Evolutionary conservation across 2,329 filamentous ascomycete genomes (phyloP), one percentile per base, ranked within the genome.

Genomic region (Sporothrix humicola): DNA sequence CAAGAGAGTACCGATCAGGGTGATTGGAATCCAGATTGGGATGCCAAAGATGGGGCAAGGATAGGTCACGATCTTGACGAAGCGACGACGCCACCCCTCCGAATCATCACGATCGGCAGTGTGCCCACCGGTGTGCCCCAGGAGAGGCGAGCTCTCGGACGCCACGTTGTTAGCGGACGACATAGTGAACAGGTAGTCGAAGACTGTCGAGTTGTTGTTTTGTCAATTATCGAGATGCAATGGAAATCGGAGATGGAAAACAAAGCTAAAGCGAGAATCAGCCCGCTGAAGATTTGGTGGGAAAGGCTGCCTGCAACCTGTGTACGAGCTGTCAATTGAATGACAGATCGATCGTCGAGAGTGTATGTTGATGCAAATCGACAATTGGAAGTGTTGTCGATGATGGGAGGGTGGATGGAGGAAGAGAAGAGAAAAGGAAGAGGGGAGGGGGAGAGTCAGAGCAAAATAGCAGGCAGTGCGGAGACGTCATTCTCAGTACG

Each of bases 71-170:
- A 58, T n/a, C 48, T 71, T 71, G 69, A 65, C 73, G 31, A 70
- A 31, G 17, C 71, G 72, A 31, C 61, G 69, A 3, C 68, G 7
- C 37, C 26, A 52, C 23, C 42, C 50, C 56, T 48, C 69, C 20
- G 63, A 56, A 13, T 4, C 69, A 42, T 61, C 69, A 17, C 42
- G 56, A 15, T 61, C 44, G 17, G 17, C 52, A 42, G 52, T 26
- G 54, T 12, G 61, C n/a, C 42, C 20, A 8, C 31, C 71, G 15
- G 61, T 65, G 56, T 52, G 12, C 48, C 17, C 72, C 31, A 73
- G n/a, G 10, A 73, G 68, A 23, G 72, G 72, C 48, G 72, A 58
- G 58, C 12, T 50, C 68, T 73, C 72, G 42, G 42, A 52, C n/a
- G 20, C 61, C 37, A 52, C 63, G 59, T 58, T 48, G 50, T 42